Base-by-base conservation (phyloP, 1,284 basidiomycete species). In the Exobasidium rhododendri region DNA sequence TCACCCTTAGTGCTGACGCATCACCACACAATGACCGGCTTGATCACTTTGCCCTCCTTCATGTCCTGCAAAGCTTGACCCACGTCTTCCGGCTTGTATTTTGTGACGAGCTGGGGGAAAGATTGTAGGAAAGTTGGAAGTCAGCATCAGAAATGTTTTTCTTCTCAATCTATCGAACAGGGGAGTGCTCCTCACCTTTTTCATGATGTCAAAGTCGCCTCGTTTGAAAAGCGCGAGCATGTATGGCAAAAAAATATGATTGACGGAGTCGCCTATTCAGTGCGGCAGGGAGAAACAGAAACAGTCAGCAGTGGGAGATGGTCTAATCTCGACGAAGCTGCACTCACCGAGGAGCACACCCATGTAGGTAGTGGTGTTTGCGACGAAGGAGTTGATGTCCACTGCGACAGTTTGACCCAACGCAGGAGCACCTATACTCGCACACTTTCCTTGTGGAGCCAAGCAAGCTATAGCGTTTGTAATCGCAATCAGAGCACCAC, bases 21-120 rank as follows among this genome's bases (percentile, higher is more conserved):
- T n/a, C n/a, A 40, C 66, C 66, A 67, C 20, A 58, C 66, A n/a
- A 67, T 67, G 43, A 67, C 66, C 3, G 66, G 64, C 56, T 67
- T 67, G 66, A 67, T 65, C 7, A 66, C 65, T 29, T 60, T 55
- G 30, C 66, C 66, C 31, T 47, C 54, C 40, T 66, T 62, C 30
- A 59, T 54, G 32, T 67, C 66, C 17, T 52, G 24, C 5, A 67
- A 56, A 6, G 64, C 64, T 13, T 43, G 31, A 58, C 57, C 62
- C 55, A 66, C 65, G 10, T 67, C 66, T 14, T 28, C 59, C 6
- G 66, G 66, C 59, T 61, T 66, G 53, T 66, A 67, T 5, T 60
- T 59, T 14, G 53, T 10, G 29, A 67, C 57, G 55, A 67, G 57
- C 55, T 40, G 35, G 17, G 35, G 7, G 17, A 40, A 7, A 40